Conservation (phyloP, 192 early-diverging fungal species). For the Chytriomyces confervae region DNA sequence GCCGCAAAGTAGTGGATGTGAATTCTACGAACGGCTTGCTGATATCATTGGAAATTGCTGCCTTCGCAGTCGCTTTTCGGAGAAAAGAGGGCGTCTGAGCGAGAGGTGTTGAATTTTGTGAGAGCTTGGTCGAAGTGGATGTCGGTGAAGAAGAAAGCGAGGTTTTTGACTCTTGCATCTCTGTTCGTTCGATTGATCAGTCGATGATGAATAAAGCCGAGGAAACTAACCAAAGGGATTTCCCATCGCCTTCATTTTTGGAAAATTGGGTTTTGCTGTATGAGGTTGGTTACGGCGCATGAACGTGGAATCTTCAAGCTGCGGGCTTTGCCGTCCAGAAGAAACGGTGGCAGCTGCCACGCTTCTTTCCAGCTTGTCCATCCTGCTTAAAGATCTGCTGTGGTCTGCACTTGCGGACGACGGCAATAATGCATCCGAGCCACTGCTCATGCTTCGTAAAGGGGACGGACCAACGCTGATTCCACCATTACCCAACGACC, state of each 20-base stretch:
- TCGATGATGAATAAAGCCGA: background rate
- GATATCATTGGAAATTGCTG: background rate
- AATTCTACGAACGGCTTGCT: background rate
- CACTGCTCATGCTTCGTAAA: too few species aligned
- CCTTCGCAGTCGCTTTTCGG: background rate
- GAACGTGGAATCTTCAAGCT: slow-evolving; percentile 17
- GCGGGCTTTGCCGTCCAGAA: background rate
- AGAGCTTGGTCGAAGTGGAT: background rate
- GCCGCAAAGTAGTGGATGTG: background rate
- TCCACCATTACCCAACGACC: too few species aligned
- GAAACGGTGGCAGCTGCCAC: background rate
- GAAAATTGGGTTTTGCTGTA: slow-evolving; percentile 9
- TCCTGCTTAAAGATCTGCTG: too few species aligned
- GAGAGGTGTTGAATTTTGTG: background rate
- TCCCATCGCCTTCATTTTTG: slow-evolving; percentile 1
- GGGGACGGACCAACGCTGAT: too few species aligned
- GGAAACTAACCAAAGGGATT: slow-evolving; percentile 10
- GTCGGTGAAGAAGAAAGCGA: background rate
- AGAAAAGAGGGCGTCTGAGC: background rate
- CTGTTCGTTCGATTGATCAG: background rate
- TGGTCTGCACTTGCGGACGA: too few species aligned
- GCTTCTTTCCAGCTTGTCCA: too few species aligned
- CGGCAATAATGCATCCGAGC: too few species aligned
- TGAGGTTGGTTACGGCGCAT: slow-evolving; percentile 2
- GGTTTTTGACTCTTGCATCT: background rate